Percentiles rank a stretch among this genome's conserved stretches.
These are phyloP conservation scores for Boechera stricta DNA, from an alignment of 345 rosid species.

Conservation along the genomic window DNA sequence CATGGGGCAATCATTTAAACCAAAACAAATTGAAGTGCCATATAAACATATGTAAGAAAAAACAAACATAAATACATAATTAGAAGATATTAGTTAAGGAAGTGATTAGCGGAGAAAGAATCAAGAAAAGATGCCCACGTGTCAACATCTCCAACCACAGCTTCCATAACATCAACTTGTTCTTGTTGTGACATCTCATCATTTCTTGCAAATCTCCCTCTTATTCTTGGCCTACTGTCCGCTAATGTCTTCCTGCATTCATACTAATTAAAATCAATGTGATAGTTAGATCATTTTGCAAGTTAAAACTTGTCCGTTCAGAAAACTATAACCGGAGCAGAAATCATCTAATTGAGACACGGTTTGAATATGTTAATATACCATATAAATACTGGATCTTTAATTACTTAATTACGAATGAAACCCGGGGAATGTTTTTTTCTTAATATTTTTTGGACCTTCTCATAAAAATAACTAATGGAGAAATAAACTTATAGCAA, in stretches of 20 bases:
- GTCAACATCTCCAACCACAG: constrained; percentile 67
- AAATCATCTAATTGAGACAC: neutral
- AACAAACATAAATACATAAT: constrained; percentile 2
- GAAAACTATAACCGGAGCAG: neutral
- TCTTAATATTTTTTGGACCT: constrained; percentile 8
- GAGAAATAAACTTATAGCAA: constrained; percentile 26
- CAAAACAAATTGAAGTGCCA: constrained; percentile 34
- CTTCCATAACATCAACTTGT: constrained; percentile 49
- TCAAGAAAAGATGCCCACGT: constrained; percentile 73
- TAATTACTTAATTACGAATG: neutral
- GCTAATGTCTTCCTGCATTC: constrained; percentile 96
- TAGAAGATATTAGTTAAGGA: constrained; percentile 44
- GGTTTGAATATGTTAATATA: neutral
- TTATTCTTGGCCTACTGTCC: constrained; percentile 89
- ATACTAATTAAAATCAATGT: constrained; percentile 52
- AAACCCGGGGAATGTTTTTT: neutral
- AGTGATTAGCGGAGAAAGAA: constrained; percentile 59
- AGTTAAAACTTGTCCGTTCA: neutral
- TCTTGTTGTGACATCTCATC: constrained; percentile 65
- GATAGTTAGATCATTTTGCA: neutral
- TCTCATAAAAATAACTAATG: neutral
- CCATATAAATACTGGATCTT: neutral
- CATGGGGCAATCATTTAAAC: constrained; percentile 25
- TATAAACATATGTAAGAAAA: constrained; percentile 26
- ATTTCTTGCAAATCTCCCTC: constrained; percentile 94